Percentiles rank a stretch among this genome's conserved stretches.
These are phyloP conservation scores for Grigorovia humatica DNA, from an alignment of 805 yeast genomes.

Conservation along the genomic window DNA sequence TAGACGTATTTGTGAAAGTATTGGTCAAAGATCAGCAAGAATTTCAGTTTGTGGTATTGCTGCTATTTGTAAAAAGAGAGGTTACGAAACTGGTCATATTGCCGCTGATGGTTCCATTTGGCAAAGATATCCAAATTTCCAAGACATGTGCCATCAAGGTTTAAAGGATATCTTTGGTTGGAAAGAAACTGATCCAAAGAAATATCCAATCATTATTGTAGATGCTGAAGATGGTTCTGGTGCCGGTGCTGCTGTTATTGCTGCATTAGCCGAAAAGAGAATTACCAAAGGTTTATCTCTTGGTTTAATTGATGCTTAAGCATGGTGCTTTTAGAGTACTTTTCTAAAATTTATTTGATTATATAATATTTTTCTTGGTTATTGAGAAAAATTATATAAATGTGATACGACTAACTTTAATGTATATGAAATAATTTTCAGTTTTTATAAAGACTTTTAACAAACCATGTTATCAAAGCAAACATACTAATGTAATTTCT, in stretches of 20 bases:
- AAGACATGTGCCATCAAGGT: constrained; percentile 77
- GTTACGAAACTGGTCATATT: constrained; percentile 64
- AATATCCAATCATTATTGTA: constrained; percentile 71
- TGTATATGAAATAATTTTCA: no score
- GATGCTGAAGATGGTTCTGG: constrained; percentile 98
- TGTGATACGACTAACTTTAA: not conserved
- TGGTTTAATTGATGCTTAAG: constrained; percentile 29
- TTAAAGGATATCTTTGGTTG: constrained; percentile 83
- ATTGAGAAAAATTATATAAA: not conserved
- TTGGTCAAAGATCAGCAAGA: constrained; percentile 87
- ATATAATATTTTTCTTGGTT: not conserved
- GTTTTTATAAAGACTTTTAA: no score
- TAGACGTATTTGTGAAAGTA: constrained; percentile 69
- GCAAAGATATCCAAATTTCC: constrained; percentile 85
- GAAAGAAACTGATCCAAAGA: constrained; percentile 35
- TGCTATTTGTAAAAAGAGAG: constrained; percentile 81
- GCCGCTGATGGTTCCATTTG: constrained; percentile 96
- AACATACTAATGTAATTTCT: no score
- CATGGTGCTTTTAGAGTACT: not conserved
- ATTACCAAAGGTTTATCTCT: constrained; percentile 55
- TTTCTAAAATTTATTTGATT: not conserved
- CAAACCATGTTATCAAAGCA: no score
- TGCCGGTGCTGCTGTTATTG: constrained; percentile 96
- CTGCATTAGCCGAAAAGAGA: constrained; percentile 83
- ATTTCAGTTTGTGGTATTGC: constrained; percentile 90